Evolutionary conservation across 257 asterid species (phyloP).

Genomic region (Solanum tarijense): DNA sequence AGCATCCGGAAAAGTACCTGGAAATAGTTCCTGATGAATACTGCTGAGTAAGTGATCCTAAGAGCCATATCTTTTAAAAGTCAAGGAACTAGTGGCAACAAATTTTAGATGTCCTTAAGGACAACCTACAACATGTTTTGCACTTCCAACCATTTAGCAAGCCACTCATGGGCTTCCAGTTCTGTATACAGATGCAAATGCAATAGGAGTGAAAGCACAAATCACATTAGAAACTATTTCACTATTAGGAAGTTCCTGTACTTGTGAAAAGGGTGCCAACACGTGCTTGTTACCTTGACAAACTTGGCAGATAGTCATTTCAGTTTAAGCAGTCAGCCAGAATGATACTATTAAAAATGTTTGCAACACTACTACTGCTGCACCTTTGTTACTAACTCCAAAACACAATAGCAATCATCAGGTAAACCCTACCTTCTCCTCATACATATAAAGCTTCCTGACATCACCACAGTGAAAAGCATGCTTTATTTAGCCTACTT

Average conservation of each 20-base stretch:
- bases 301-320: background rate
- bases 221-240: background rate
- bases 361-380: background rate
- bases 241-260: background rate
- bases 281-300: background rate
- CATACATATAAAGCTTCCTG: background rate
- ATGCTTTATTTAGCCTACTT: background rate
- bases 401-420: background rate
- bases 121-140: background rate
- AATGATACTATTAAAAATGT: background rate
- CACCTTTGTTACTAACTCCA: background rate
- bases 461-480: background rate
- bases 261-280: background rate
- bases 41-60: slow-evolving; percentile 69
- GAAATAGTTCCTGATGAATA: slow-evolving; percentile 70
- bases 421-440: background rate
- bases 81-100: slow-evolving; percentile 28
- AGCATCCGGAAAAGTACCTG: slow-evolving; percentile 34
- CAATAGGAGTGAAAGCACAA: background rate
- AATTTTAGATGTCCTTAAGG: background rate
- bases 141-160: background rate
- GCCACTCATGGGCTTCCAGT: background rate
- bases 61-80: slow-evolving; percentile 68
- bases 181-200: background rate
- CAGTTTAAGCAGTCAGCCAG: background rate